phyloP scores from a whole-genome alignment of 1,284 basidiomycete species.

The Pseudozyma tsukubaensis region DNA sequence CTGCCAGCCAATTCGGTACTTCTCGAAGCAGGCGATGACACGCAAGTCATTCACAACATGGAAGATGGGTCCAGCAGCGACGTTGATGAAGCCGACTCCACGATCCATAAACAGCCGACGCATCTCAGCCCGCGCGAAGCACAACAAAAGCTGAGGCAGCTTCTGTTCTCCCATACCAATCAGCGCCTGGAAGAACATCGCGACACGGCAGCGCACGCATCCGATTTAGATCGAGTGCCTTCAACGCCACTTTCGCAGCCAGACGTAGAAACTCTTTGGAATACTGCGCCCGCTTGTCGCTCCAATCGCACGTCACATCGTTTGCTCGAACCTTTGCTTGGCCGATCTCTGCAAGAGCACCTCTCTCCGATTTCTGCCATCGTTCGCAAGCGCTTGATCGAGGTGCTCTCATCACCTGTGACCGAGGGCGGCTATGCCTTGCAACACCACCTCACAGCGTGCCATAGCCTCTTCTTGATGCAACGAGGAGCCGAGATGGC shows the following conservation, averaged over 20 bases:
- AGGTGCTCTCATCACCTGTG: conserved; percentile 24
- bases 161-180: conserved; percentile 16
- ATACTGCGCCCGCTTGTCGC: neutral
- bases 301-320: conserved; percentile 6
- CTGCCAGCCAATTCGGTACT: neutral
- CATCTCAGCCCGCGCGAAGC: conserved; percentile 1
- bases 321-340: conserved; percentile 38
- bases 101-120: neutral
- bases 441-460: conserved; percentile 29
- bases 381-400: conserved; percentile 41
- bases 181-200: neutral
- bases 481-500: conserved; percentile 42
- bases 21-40: neutral
- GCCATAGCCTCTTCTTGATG: conserved; percentile 49
- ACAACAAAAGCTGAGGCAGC: conserved; percentile 11
- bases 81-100: neutral
- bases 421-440: conserved; percentile 39
- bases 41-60: too few relatives aligned
- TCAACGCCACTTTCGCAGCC: conserved; percentile 31
- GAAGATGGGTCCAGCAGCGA: neutral
- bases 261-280: conserved; percentile 17
- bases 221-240: conserved; percentile 7
- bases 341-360: conserved; percentile 29
- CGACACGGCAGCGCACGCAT: neutral
- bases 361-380: conserved; percentile 42